A percentile compares a stretch with the other conserved stretches of the same genome.
Evolutionary conservation across 2,329 filamentous ascomycete species (phyloP).

Genomic region (Trichoderma harzianum): DNA sequence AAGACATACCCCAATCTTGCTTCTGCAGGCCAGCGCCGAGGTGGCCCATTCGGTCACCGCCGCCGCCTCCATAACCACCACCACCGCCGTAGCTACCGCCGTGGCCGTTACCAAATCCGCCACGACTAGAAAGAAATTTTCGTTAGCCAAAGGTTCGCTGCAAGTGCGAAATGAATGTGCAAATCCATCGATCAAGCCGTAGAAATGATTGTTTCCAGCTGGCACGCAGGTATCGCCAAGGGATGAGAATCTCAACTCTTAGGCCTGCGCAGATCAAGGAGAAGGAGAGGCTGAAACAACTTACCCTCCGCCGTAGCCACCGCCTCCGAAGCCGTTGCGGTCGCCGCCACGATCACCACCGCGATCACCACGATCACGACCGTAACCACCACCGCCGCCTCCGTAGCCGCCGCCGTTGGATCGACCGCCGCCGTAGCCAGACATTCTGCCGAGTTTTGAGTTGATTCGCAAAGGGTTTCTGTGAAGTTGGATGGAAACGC

Average conservation of each 20-base stretch:
- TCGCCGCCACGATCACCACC: constrained; percentile 47
- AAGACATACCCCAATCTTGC: constrained; percentile 77
- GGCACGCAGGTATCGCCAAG: not conserved
- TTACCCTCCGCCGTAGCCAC: constrained; percentile 39
- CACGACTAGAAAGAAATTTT: constrained; percentile 38
- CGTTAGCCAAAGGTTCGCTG: constrained; percentile 33
- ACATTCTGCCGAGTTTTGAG: constrained; percentile 37
- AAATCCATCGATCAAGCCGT: not conserved
- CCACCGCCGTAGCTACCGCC: constrained; percentile 32
- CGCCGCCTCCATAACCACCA: constrained; percentile 51
- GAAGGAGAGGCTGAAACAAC: constrained; percentile 18
- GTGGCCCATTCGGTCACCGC: constrained; percentile 90
- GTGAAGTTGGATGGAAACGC: not conserved
- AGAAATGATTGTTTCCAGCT: not conserved
- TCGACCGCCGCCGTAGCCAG: constrained; percentile 42
- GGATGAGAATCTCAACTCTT: not conserved
- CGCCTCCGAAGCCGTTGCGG: constrained; percentile 38
- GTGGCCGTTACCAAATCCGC: constrained; percentile 40
- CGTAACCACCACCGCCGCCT: constrained; percentile 35
- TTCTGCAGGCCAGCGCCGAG: constrained; percentile 84
- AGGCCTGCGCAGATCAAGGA: not conserved
- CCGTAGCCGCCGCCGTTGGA: constrained; percentile 31
- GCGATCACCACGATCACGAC: constrained; percentile 44
- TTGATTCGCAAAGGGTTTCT: constrained; percentile 11
- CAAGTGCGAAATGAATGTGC: not conserved